Evolutionary conservation across 2,329 filamentous ascomycete species (phyloP), one percentile per base, ranked within the genome.

Genomic region (Coniochaeta pulveracea): DNA sequence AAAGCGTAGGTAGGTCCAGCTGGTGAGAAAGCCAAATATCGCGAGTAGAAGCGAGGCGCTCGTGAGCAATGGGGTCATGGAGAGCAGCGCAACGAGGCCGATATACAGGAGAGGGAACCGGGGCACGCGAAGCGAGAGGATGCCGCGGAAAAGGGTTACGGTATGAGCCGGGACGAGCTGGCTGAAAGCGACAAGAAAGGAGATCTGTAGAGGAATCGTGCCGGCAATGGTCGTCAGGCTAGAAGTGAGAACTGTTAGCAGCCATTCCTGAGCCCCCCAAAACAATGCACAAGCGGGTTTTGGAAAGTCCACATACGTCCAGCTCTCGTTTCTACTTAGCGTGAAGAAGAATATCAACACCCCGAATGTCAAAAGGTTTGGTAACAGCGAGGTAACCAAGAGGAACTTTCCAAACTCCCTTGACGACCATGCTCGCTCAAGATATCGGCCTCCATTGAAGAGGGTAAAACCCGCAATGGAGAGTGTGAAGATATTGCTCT

Each of bases 101-200:
- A 94, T 54, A 76, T 82, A 66, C 61, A 91, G 41, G 61, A 93
- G 63, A 9, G 74, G 75, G 46, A 78, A 76, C 30, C 72, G 64
- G 12, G 76, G 76, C 35, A 98, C 86, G 45, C 89, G 83, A 55
- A 96, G 76, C 39, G 91, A 93, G 38, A 96, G 55, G 40, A 94
- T 63, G 42, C 86, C 86, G 43, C 82, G 81, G 63, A 94, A 89
- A 37, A 98, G 74, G 4, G 89, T 91, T 34, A 96, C 89, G 9
- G 91, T 98, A 57, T 98, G 91, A 40, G 94, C 88, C 15, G 91
- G 91, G 22, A 96, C 82, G 32, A 98, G 83, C 59, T 98, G 91
- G 61, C 93, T 96, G 61, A 96, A 94, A 35, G 89, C 85, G 47
- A 96, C 85, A 40, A 98, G 81, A 63, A 96, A 96, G 40, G 83